Conservation (phyloP, 2,329 filamentous ascomycete species). For the Xylariaceae sp. region DNA sequence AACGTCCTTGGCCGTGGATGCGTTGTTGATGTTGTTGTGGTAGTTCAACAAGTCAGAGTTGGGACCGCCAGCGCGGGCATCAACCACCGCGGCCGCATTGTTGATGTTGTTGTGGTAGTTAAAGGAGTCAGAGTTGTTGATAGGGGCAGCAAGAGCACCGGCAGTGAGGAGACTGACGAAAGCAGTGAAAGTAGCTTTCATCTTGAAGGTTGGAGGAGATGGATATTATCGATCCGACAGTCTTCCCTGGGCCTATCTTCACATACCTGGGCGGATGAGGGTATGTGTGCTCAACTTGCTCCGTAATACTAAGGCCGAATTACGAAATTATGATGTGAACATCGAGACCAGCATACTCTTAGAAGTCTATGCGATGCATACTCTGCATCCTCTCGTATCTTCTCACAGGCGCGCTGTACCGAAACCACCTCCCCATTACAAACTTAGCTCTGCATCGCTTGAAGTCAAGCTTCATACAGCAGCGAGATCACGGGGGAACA, state of each 20-base stretch:
- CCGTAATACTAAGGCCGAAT: too few relatives aligned
- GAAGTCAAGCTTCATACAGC: too few relatives aligned
- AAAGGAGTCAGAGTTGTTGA: neutral
- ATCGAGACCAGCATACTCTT: too few relatives aligned
- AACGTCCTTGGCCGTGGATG: neutral
- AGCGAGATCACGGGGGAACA: too few relatives aligned
- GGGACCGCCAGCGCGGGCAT: neutral
- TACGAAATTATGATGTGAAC: too few relatives aligned
- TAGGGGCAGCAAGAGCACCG: neutral
- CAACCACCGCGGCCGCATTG: neutral
- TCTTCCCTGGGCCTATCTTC: neutral
- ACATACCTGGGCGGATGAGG: neutral
- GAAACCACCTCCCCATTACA: too few relatives aligned
- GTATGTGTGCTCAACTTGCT: neutral
- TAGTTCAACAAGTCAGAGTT: neutral
- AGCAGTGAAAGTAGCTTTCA: neutral
- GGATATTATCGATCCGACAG: neutral
- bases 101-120: neutral
- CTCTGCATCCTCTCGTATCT: too few relatives aligned
- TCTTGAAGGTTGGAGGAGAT: neutral
- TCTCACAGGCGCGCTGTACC: too few relatives aligned
- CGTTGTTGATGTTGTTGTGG: neutral
- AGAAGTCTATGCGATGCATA: too few relatives aligned
- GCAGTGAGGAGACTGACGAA: neutral
- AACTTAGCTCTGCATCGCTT: too few relatives aligned